Conservation (phyloP, 306 rosid species). For the Sophora flavescens region DNA sequence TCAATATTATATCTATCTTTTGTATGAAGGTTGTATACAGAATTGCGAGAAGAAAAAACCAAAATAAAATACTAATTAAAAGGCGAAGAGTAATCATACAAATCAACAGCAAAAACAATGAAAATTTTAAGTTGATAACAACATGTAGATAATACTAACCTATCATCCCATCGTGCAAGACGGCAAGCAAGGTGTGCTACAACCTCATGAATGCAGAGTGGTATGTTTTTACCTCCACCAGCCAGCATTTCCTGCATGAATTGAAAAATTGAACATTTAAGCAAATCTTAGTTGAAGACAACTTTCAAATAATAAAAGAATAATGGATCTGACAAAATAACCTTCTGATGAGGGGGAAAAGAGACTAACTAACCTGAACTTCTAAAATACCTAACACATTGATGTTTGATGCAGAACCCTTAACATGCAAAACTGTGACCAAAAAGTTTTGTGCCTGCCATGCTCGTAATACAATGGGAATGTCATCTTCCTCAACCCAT, state of each 20-base stretch:
- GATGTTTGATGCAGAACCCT: conserved; percentile 65
- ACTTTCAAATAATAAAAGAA: background rate
- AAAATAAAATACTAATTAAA: conserved; percentile 17
- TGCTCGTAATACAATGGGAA: conserved; percentile 85
- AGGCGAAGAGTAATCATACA: conserved; percentile 4
- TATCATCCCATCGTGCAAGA: conserved; percentile 79
- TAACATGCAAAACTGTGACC: conserved; percentile 82
- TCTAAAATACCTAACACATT: conserved; percentile 87
- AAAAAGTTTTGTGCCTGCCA: conserved; percentile 94
- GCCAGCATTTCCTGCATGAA: conserved; percentile 64
- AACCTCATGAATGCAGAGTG: conserved; percentile 59
- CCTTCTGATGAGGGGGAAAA: conserved; percentile 2
- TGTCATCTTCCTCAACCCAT: conserved; percentile 79
- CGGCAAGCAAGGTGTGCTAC: conserved; percentile 65
- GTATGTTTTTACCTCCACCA: conserved; percentile 61
- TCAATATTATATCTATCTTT: background rate
- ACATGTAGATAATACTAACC: conserved; percentile 49
- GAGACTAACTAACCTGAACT: conserved; percentile 74
- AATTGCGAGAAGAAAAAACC: background rate
- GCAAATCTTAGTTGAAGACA: conserved; percentile 28
- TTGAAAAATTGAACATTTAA: background rate
- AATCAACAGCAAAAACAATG: conserved; percentile 23
- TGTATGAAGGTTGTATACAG: background rate
- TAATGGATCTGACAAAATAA: background rate
- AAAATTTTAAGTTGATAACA: conserved; percentile 6